These are phyloP conservation scores for Rugosomyces carneus DNA, from an alignment of 1,284 basidiomycete genomes.

Conservation along the genomic window DNA sequence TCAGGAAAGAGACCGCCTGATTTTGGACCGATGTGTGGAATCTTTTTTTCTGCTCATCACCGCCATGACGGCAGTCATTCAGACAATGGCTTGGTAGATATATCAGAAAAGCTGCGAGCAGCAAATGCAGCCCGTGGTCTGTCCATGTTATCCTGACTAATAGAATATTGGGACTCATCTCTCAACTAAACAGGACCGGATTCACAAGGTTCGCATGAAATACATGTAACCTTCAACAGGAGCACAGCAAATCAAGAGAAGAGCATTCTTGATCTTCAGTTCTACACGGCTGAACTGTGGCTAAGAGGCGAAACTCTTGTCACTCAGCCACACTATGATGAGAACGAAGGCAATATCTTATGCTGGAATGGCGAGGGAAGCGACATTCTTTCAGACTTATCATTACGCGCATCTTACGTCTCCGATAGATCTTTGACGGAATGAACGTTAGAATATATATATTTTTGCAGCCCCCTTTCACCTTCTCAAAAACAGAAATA, in stretches of 20 bases:
- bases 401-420: neutral
- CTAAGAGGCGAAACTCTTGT: constrained; percentile 62
- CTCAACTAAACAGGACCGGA: constrained; percentile 49
- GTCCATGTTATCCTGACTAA: constrained; percentile 13
- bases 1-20: constrained; percentile 7
- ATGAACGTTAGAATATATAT: constrained; percentile 41
- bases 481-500: constrained; percentile 1
- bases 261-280: constrained; percentile 31
- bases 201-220: constrained; percentile 34
- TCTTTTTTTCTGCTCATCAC: constrained; percentile 31
- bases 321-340: constrained; percentile 63
- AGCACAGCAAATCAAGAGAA: neutral
- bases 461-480: neutral
- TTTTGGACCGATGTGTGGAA: constrained; percentile 42
- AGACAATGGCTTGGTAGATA: constrained; percentile 19
- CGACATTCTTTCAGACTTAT: constrained; percentile 1
- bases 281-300: constrained; percentile 77
- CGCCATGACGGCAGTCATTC: constrained; percentile 6
- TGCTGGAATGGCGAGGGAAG: constrained; percentile 91
- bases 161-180: neutral
- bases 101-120: constrained; percentile 30
- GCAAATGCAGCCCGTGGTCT: constrained; percentile 50
- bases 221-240: constrained; percentile 11
- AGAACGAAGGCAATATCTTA: constrained; percentile 49
- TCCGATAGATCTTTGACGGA: constrained; percentile 68